Evolutionary conservation across 805 yeast species (phyloP).

Genomic region (Candida anglica): DNA sequence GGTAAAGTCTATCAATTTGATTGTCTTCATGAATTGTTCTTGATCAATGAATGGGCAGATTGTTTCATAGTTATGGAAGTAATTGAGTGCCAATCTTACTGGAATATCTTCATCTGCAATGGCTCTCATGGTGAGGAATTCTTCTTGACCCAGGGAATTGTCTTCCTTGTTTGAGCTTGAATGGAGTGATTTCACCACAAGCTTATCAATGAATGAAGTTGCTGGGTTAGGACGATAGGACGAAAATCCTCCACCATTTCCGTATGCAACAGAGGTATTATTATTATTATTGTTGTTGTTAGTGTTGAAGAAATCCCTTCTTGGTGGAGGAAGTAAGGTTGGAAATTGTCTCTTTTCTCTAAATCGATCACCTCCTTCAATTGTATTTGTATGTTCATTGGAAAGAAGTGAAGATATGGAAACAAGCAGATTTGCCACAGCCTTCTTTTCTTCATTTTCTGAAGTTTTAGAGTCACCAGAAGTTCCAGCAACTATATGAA

Average conservation of each 20-base stretch:
- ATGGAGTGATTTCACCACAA: background rate
- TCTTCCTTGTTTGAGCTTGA: background rate
- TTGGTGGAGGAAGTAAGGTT: background rate
- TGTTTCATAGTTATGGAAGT: constrained; percentile 33
- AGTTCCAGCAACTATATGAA: background rate
- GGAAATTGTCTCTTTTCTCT: no score
- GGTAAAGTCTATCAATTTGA: constrained; percentile 24
- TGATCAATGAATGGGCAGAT: constrained; percentile 32
- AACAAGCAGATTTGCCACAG: constrained; percentile 15
- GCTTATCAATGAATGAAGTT: background rate
- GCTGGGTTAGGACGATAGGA: background rate
- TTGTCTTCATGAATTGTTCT: constrained; percentile 13
- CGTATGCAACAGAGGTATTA: background rate
- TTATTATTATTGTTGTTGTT: background rate
- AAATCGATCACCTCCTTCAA: no score
- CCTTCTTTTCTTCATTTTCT: constrained; percentile 3
- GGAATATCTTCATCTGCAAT: constrained; percentile 26
- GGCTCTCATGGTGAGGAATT: constrained; percentile 32
- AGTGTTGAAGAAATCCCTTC: background rate
- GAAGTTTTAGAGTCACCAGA: background rate
- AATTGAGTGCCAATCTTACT: constrained; percentile 26
- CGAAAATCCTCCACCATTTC: no score
- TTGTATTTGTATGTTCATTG: constrained; percentile 6
- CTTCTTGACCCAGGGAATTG: constrained; percentile 26
- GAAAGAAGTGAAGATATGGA: constrained; percentile 20